These are phyloP conservation scores for Plasmopara viticola DNA, from an alignment of 352 stramenopile genomes.

Conservation along the genomic window DNA sequence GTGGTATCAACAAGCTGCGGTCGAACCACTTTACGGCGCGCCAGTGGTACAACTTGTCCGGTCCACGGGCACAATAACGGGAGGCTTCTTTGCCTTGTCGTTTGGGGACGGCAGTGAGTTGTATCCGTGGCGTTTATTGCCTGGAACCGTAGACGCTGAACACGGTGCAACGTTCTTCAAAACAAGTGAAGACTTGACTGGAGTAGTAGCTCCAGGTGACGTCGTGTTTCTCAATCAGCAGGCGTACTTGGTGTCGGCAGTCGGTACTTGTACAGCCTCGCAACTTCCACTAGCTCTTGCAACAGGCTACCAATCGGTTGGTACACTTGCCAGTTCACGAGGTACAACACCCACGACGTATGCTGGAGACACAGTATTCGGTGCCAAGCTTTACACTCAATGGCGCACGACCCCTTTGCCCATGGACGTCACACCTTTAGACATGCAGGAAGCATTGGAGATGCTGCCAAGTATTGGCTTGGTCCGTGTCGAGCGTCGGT, in stretches of 20 bases:
- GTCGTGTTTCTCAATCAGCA: constrained; percentile 65
- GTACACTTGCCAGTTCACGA: constrained; percentile 18
- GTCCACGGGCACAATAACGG: constrained; percentile 40
- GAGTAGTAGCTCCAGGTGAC: constrained; percentile 79
- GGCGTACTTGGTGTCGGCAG: constrained; percentile 68
- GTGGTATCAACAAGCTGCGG: constrained; percentile 57
- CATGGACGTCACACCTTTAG: constrained; percentile 48
- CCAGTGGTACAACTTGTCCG: constrained; percentile 47
- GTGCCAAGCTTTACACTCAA: constrained; percentile 34
- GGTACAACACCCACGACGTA: constrained; percentile 30
- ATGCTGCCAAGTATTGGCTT: constrained; percentile 82
- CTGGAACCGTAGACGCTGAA: constrained; percentile 48
- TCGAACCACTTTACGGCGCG: constrained; percentile 52
- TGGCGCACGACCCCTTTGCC: constrained; percentile 54
- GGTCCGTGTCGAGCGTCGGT: constrained; percentile 87
- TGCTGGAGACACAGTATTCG: constrained; percentile 37
- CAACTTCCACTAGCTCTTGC: constrained; percentile 49
- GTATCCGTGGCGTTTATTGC: constrained; percentile 38
- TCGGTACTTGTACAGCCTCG: constrained; percentile 65
- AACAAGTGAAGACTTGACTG: constrained; percentile 85
- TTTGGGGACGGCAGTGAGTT: constrained; percentile 36
- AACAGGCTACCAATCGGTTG: constrained; percentile 19
- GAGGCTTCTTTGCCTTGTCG: constrained; percentile 56
- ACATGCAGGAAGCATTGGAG: constrained; percentile 78
- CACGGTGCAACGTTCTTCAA: constrained; percentile 52